Evolutionary conservation across 768 basidiomycete species (phyloP), one percentile per base, ranked within the genome.

Genomic region (Scleroderma bovista): DNA sequence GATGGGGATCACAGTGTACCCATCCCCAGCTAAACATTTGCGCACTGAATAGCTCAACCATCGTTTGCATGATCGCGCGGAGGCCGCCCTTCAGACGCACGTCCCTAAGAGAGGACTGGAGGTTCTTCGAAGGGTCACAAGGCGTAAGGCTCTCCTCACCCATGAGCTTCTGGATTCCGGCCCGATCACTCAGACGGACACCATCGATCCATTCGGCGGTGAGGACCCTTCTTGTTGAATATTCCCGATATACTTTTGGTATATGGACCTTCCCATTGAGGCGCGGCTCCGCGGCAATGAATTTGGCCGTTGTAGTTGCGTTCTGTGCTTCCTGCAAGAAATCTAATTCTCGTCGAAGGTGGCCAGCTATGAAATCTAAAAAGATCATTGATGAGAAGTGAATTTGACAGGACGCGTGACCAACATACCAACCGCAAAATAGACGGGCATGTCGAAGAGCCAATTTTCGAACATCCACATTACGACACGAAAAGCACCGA

Each of bases 1-100:
- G 84, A 55, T 88, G 81, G 1, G 80, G 81, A 50, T 83, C 81
- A 60, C 91, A 91, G 65, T 90, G 84, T 3, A 93, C 85, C 76
- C 84, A 93, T 11, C 93, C 92, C 88, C 88, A 96, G 51, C 78
- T 78, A 65, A 96, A 97, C 67, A 93, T 93, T 72, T 82, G 91
- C 2, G 87, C 89, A 26, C 85, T 85, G 72, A 93, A 93, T 2
- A 92, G 73, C 53, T 90, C 85, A 33, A 93, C 83, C 77, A 92
- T 91, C 19, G 83, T 83, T 52, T 88, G 81, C 90, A 96, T 92
- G 49, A 89, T 74, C 29, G 76, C 69, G 46, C 72, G 67, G 32
- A 80, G 68, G 22, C 86, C 86, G 11, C 86, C 85, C 55, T 75
- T 76, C 10, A 86, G 69, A 26, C 48, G 57, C n/a, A 62, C 46